Conservation (phyloP, 2,329 filamentous ascomycete genomes). For the Hymenotorrendiella dingleyae region DNA sequence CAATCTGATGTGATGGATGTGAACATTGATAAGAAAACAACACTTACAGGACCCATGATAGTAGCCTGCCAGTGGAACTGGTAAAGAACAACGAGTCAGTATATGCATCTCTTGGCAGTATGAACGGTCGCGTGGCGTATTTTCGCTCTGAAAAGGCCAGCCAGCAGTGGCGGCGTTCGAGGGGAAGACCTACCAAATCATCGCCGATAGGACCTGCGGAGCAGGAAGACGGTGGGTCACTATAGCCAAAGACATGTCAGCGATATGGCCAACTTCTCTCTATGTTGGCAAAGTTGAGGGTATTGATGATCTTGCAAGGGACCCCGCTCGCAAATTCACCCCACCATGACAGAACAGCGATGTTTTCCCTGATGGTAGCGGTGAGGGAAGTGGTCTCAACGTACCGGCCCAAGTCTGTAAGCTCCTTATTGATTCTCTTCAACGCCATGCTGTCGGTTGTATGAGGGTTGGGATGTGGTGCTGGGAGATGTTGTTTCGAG, state of each 20-base stretch:
- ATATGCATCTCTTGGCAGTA: slow-evolving; percentile 7
- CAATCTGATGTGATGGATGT: no score
- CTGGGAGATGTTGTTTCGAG: slow-evolving; percentile 15
- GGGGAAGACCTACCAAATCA: slow-evolving; percentile 74
- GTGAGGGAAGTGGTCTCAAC: slow-evolving; percentile 30
- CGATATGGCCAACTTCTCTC: slow-evolving; percentile 7
- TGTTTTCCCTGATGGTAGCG: slow-evolving; percentile 12
- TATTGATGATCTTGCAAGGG: slow-evolving; percentile 30
- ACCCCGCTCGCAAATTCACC: slow-evolving; percentile 29
- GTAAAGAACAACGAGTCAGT: slow-evolving; percentile 29
- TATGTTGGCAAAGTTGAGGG: slow-evolving; percentile 15
- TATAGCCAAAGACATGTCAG: slow-evolving; percentile 36
- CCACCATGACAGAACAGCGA: slow-evolving; percentile 24
- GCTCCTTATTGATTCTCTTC: slow-evolving; percentile 93
- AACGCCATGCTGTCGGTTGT: slow-evolving; percentile 59
- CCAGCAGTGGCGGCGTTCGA: neutral
- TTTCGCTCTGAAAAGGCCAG: neutral
- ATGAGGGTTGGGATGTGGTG: slow-evolving; percentile 22
- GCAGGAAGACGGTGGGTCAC: slow-evolving; percentile 97
- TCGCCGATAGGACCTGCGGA: slow-evolving; percentile 95
- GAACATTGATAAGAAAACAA: slow-evolving; percentile 23
- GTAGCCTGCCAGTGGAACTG: slow-evolving; percentile 99
- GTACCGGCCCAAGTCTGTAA: slow-evolving; percentile 85
- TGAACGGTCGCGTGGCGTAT: neutral
- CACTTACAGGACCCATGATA: slow-evolving; percentile 97